Percentiles rank a stretch among this genome's conserved stretches.
Evolutionary conservation across 2,329 filamentous ascomycete species (phyloP).

Genomic region (Lomentospora prolificans): DNA sequence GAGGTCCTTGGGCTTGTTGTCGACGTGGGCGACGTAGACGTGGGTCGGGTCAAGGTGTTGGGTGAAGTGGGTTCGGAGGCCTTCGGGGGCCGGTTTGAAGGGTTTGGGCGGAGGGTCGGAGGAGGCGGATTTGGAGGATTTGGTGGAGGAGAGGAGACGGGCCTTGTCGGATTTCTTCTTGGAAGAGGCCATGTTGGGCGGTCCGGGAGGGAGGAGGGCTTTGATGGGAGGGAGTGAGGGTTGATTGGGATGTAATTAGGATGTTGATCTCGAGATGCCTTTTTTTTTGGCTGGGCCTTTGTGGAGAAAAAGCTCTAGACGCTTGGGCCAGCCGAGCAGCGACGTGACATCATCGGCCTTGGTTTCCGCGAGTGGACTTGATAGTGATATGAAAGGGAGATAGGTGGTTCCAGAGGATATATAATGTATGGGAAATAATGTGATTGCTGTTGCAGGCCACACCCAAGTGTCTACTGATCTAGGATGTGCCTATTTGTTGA

Average conservation of each 20-base stretch:
- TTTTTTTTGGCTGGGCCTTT: neutral
- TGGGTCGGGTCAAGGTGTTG: constrained; percentile 54
- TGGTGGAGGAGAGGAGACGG: constrained; percentile 15
- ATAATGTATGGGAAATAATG: no score
- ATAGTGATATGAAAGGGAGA: no score
- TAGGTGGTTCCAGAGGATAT: no score
- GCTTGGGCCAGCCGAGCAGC: neutral
- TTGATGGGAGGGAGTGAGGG: neutral
- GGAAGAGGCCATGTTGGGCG: constrained; percentile 16
- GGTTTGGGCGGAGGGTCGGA: constrained; percentile 33
- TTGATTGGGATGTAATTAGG: no score
- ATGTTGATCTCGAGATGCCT: no score
- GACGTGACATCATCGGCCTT: constrained; percentile 1
- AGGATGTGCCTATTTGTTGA: no score
- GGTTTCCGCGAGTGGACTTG: no score
- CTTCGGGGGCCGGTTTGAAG: constrained; percentile 56
- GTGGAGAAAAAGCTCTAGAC: neutral
- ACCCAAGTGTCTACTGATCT: no score
- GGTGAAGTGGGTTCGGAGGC: constrained; percentile 53
- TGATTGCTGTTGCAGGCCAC: no score
- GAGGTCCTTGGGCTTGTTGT: constrained; percentile 56
- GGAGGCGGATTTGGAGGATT: neutral
- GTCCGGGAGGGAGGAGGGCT: neutral
- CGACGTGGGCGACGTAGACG: constrained; percentile 79
- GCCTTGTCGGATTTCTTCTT: constrained; percentile 23